These are phyloP conservation scores for Scorias spongiosa DNA, from an alignment of 2,329 filamentous ascomycete species.

Conservation along the genomic window DNA sequence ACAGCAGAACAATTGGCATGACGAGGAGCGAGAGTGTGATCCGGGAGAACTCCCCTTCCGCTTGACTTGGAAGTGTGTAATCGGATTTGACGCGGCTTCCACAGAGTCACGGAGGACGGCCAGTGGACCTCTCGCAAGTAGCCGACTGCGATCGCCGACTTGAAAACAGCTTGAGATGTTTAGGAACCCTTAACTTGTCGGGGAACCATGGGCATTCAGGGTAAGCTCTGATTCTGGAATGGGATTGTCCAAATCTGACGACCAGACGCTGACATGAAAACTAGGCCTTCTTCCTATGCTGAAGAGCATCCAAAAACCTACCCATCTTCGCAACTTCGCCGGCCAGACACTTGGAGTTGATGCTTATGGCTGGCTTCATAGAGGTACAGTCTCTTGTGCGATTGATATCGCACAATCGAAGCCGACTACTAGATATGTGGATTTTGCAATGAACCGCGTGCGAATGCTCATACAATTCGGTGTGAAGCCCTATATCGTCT, in stretches of 20 bases:
- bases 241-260: constrained; percentile 10
- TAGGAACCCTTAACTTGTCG: no score
- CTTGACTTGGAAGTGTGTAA: no score
- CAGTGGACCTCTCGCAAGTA: no score
- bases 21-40: no score
- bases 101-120: no score
- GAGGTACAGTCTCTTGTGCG: constrained; percentile 78
- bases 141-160: no score
- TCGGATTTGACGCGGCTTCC: no score
- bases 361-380: constrained; percentile 95
- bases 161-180: no score
- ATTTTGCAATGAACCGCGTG: constrained; percentile 79
- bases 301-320: constrained; percentile 89
- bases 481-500: constrained; percentile 85
- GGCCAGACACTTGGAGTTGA: constrained; percentile 90
- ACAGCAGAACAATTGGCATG: no score
- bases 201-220: constrained; percentile 23
- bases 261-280: constrained; percentile 8
- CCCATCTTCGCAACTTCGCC: constrained; percentile 68
- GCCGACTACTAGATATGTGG: constrained; percentile 76
- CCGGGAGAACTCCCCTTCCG: no score
- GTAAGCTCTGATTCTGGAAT: constrained; percentile 7
- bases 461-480: constrained; percentile 90
- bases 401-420: constrained; percentile 79
- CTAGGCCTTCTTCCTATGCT: constrained; percentile 78